Evolutionary conservation across 352 stramenopile species (phyloP), one percentile per base, ranked within the genome.

Genomic region (Phytophthora tubulina): DNA sequence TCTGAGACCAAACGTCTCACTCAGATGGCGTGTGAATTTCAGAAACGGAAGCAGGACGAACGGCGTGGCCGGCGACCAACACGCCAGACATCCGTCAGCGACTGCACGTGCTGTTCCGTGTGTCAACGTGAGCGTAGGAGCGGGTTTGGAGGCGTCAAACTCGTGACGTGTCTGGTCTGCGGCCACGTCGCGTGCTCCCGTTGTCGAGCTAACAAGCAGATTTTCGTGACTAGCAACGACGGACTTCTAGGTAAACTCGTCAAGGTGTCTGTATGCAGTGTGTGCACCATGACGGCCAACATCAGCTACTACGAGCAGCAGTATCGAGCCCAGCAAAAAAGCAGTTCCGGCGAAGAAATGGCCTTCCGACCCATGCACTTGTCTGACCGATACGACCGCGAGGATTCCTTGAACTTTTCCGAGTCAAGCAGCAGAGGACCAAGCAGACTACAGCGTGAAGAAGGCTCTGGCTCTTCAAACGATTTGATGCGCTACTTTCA

Each of bases 131-230:
- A 73, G 36, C 66, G 76, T 27, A 75, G 80, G 35, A 80, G 76
- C 46, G 82, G 78, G 44, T 76, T 78, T 32, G 58, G 78, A 11
- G 69, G 76, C 33, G 73, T 80, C n/a, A 80, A 76, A 53, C 72
- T 89, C 36, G 80, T 84, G 62, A 72, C 82, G 52, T 89, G 81
- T 60, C 56, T 74, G 17, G 72, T 84, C 27, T 89, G 81, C 36
- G 81, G 74, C 6, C 71, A 79, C 13, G 69, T 75, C 27, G 67
- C 76, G 4, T 89, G 81, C 54, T 63, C 76, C 14, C 79, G 78
- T 6, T 89, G 81, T 52, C 76, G 80, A n/a, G 61, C 67, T 1
- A 65, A 70, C 56, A 85, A 84, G 57, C 67, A 75, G 32, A 72
- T 89, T 30, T 87, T 87, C 44, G 61, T 86, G 41, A 75, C 65